Percentiles rank a stretch among this genome's conserved stretches.
Evolutionary conservation across 164 flowering plant species (phyloP).

Genomic region (Vitis labrusca): DNA sequence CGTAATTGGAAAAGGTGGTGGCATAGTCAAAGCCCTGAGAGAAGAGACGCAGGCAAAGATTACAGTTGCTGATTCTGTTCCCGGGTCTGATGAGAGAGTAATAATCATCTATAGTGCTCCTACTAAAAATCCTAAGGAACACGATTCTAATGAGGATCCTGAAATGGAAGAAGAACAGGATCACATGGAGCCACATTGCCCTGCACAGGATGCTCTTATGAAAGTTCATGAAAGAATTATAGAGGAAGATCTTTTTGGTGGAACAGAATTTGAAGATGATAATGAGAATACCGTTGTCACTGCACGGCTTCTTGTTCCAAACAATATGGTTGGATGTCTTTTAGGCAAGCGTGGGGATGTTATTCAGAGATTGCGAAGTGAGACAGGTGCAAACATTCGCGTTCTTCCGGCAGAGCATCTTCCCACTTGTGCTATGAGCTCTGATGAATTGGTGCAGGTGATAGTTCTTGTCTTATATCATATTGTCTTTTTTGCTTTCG

Average conservation of each 20-base stretch:
- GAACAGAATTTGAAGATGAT: slow-evolving; percentile 37
- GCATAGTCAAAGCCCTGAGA: slow-evolving; percentile 57
- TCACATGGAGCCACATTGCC: slow-evolving; percentile 47
- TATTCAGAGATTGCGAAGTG: slow-evolving; percentile 61
- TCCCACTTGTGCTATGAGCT: slow-evolving; percentile 62
- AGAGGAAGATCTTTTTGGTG: slow-evolving; percentile 56
- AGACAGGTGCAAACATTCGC: slow-evolving; percentile 72
- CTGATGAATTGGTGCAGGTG: slow-evolving; percentile 80
- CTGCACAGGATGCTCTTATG: slow-evolving; percentile 75
- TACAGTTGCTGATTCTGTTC: slow-evolving; percentile 64
- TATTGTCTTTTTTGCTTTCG: neutral
- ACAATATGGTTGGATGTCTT: slow-evolving; percentile 73
- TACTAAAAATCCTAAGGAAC: slow-evolving; percentile 18
- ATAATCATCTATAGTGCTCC: slow-evolving; percentile 57
- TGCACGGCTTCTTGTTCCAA: slow-evolving; percentile 67
- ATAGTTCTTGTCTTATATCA: slow-evolving; percentile 3
- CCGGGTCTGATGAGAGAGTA: slow-evolving; percentile 74
- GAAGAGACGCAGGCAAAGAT: slow-evolving; percentile 73
- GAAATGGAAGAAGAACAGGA: slow-evolving; percentile 33
- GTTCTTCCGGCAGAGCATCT: slow-evolving; percentile 61
- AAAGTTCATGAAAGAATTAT: slow-evolving; percentile 64
- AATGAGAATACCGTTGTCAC: slow-evolving; percentile 37
- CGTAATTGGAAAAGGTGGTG: slow-evolving; percentile 79
- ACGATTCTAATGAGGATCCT: slow-evolving; percentile 23
- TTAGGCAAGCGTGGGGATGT: slow-evolving; percentile 71